Evolutionary conservation across 1,139 yeast genomes (phyloP).

Genomic region (Hansenula sp.): DNA sequence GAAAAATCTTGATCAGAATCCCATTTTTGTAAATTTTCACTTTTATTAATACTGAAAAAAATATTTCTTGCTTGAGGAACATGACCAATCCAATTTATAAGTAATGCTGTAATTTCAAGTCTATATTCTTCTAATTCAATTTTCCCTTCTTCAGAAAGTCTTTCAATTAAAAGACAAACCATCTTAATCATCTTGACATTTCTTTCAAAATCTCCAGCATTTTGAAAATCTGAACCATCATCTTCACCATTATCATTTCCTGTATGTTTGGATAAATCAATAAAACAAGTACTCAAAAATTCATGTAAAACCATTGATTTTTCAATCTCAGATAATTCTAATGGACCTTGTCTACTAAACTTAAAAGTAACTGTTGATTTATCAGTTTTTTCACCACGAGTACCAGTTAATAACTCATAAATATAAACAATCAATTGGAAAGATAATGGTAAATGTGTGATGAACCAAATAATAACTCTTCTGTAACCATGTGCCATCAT

Average conservation of each 20-base stretch:
- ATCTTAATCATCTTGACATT: constrained; percentile 39
- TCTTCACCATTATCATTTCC: constrained; percentile 10
- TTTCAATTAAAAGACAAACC: constrained; percentile 58
- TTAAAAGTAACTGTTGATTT: constrained; percentile 27
- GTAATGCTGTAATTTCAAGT: constrained; percentile 51
- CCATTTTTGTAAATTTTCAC: background rate
- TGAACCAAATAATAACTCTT: constrained; percentile 59
- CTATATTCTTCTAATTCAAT: constrained; percentile 47
- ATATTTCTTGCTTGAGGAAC: constrained; percentile 39
- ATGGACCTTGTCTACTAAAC: constrained; percentile 52
- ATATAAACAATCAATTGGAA: constrained; percentile 56
- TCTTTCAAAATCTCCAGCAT: constrained; percentile 28
- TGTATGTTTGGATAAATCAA: constrained; percentile 37
- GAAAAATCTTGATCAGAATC: background rate
- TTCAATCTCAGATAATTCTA: constrained; percentile 52
- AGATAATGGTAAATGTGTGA: constrained; percentile 53
- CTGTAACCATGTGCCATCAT: constrained; percentile 61
- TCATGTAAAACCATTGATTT: constrained; percentile 66
- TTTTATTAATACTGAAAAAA: constrained; percentile 27
- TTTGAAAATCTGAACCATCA: constrained; percentile 27
- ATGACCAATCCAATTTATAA: constrained; percentile 60
- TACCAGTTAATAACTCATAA: constrained; percentile 52
- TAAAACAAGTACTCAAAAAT: constrained; percentile 52
- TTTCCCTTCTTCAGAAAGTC: constrained; percentile 39
- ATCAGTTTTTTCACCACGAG: constrained; percentile 44